Conservation (phyloP, 495 filamentous ascomycete genomes). For the Cercophora newfieldiana region DNA sequence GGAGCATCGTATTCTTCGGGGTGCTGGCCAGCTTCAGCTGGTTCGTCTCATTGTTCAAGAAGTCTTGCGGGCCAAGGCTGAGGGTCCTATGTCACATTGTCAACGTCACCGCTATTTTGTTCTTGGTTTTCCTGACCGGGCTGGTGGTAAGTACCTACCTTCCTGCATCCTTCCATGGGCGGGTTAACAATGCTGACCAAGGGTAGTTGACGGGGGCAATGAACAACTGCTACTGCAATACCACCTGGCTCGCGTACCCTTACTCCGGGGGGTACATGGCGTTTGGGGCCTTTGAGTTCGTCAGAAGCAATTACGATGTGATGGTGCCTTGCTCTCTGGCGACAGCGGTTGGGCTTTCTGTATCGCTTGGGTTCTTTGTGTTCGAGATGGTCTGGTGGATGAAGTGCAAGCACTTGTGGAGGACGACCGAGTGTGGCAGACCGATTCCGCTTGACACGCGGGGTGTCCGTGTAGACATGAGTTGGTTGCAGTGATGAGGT, state of each 20-base stretch:
- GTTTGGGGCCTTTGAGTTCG: constrained; percentile 19
- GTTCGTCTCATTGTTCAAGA: constrained; percentile 6
- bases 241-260: not conserved
- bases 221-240: constrained; percentile 21
- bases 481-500: not conserved
- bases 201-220: constrained; percentile 38
- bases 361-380: not conserved
- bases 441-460: not conserved
- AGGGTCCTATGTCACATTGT: constrained; percentile 3
- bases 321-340: not conserved
- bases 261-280: constrained; percentile 31
- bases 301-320: constrained; percentile 11
- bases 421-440: not conserved
- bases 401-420: constrained; percentile 6
- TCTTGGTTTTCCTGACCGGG: not conserved
- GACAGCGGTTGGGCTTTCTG: not conserved
- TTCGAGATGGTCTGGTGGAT: not conserved
- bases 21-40: constrained; percentile 3
- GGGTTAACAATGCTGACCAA: not conserved
- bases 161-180: not conserved
- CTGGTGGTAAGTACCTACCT: not conserved
- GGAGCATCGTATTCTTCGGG: constrained; percentile 4
- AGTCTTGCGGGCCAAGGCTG: not conserved
- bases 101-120: constrained; percentile 11
- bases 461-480: not conserved